Conservation (phyloP, 106 monocot genomes). For the Dendrobium nobile region DNA sequence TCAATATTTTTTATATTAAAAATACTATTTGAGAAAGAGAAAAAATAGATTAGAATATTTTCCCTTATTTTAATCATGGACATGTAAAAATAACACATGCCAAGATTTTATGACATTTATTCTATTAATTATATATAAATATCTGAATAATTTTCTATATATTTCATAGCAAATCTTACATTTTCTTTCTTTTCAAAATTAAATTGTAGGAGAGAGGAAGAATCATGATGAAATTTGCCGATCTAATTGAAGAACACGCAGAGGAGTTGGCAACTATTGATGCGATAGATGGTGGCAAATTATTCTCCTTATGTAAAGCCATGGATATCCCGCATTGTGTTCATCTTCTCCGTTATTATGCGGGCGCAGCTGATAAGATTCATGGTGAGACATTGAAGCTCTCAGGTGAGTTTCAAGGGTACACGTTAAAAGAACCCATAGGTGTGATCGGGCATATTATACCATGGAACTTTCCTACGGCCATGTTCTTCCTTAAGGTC, state of each 20-base stretch:
- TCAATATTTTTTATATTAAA: too few relatives aligned
- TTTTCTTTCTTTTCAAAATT: too few relatives aligned
- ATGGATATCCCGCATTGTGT: conserved; percentile 31
- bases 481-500: conserved; percentile 20
- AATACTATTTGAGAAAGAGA: too few relatives aligned
- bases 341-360: conserved; percentile 43
- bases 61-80: too few relatives aligned
- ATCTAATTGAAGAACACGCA: conserved; percentile 36
- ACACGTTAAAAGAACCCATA: conserved; percentile 22
- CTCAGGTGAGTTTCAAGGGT: conserved; percentile 15
- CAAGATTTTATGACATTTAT: too few relatives aligned
- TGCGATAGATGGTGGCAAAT: conserved; percentile 43
- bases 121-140: too few relatives aligned
- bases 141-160: too few relatives aligned
- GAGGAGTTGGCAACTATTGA: conserved; percentile 52
- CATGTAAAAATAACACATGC: too few relatives aligned
- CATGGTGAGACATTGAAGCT: conserved; percentile 60
- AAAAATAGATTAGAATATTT: too few relatives aligned
- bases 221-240: conserved; percentile 49
- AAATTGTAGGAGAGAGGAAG: conserved; percentile 47
- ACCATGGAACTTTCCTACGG: conserved; percentile 23
- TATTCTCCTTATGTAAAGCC: conserved; percentile 16
- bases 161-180: too few relatives aligned
- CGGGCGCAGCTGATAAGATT: conserved; percentile 61
- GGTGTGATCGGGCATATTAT: conserved; percentile 21